A percentile compares a stretch with the other conserved stretches of the same genome.
Conservation (phyloP, 768 basidiomycete species). For the Lentinula sp. region DNA sequence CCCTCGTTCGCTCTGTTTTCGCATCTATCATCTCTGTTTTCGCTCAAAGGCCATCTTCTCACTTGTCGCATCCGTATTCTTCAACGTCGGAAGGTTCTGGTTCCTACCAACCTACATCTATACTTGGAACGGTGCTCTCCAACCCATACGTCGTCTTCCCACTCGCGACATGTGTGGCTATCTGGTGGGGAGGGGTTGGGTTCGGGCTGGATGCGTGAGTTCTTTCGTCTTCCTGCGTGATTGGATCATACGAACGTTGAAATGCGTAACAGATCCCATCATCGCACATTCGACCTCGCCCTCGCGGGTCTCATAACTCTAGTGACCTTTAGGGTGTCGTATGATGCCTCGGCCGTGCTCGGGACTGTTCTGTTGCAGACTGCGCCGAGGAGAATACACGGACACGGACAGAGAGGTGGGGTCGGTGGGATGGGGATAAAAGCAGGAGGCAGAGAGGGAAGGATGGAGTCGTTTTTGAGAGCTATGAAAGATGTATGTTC, state of each 20-base stretch:
- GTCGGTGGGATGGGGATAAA: constrained; percentile 41
- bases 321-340: constrained; percentile 78
- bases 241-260: too few relatives aligned
- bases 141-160: constrained; percentile 77
- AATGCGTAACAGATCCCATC: constrained; percentile 34
- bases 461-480: constrained; percentile 75
- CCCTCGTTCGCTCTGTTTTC: constrained; percentile 41
- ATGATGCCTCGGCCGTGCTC: constrained; percentile 76
- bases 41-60: constrained; percentile 12
- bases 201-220: constrained; percentile 53
- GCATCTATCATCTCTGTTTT: constrained; percentile 26
- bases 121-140: constrained; percentile 37
- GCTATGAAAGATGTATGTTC: constrained; percentile 72
- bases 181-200: constrained; percentile 46
- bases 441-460: constrained; percentile 36
- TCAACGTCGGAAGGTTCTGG: constrained; percentile 15
- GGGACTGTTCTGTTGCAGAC: constrained; percentile 90
- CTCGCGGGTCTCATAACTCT: constrained; percentile 72
- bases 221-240: background rate
- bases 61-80: constrained; percentile 21
- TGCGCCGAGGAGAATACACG: constrained; percentile 57
- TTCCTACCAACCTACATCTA: constrained; percentile 15
- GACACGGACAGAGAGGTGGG: constrained; percentile 24
- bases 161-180: constrained; percentile 45
- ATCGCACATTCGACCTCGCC: constrained; percentile 76